Conservation (phyloP, 139 green algal genomes). For the Prasinococcaceae sp. region DNA sequence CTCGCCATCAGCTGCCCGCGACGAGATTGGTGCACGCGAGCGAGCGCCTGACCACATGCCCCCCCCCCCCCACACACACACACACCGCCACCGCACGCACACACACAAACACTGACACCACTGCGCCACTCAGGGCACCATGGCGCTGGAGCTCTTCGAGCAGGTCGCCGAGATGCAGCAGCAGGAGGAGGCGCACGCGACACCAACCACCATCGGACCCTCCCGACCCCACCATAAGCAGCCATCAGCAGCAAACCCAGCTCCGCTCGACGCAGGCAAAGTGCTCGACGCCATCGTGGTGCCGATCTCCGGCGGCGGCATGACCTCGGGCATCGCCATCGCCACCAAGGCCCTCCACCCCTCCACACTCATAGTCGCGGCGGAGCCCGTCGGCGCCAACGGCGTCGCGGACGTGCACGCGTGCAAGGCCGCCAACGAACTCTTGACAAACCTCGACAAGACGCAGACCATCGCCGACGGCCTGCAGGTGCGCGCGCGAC, state of each 20-base stretch:
- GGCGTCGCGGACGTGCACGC: constrained; percentile 35
- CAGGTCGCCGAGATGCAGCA: constrained; percentile 55
- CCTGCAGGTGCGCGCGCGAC: no score
- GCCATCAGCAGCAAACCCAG: no score
- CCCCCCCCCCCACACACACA: no score
- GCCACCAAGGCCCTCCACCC: constrained; percentile 54
- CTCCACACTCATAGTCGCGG: constrained; percentile 11
- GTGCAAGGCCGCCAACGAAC: constrained; percentile 33
- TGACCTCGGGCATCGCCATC: constrained; percentile 57
- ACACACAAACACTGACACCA: not conserved
- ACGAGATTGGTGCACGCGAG: no score
- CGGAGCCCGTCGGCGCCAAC: constrained; percentile 11
- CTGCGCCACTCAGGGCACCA: constrained; percentile 49
- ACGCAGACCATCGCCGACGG: constrained; percentile 66
- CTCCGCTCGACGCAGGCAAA: no score
- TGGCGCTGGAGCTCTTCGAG: constrained; percentile 65
- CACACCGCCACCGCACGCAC: not conserved
- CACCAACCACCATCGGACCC: no score
- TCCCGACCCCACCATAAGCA: no score
- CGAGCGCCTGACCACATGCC: no score
- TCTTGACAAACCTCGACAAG: constrained; percentile 30
- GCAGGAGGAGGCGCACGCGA: no score
- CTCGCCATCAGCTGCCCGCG: no score
- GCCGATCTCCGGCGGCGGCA: constrained; percentile 59
- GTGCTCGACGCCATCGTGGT: constrained; percentile 64